Base-by-base conservation (phyloP, 2,329 filamentous ascomycete species). In the Monosporascus cannonballus region DNA sequence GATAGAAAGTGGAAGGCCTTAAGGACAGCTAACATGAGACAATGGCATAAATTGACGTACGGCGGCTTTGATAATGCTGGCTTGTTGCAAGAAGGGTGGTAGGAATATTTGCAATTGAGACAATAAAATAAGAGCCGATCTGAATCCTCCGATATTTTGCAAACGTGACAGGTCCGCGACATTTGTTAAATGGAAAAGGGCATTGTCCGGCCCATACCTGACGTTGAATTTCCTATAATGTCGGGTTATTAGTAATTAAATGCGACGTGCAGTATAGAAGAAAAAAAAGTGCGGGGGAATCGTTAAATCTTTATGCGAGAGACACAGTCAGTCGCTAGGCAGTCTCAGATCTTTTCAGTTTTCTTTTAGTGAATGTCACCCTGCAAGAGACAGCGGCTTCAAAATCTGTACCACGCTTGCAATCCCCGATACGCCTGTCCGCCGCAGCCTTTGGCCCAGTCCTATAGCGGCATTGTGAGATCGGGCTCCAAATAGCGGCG, bases 321-420 rank as follows among this genome's bases (percentile, higher is more conserved):
- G 46, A 44, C 36, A 30, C 18, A 39, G 47, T 27, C 52, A 48
- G 39, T 38, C 24, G 39, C 48, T 42, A 52, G 59, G 55, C 50
- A 64, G 75, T 75, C 77, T 89, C 85, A 88, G 85, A 79, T 88
- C 84, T 89, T 88, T 87, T 87, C 83, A 87, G 83, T 87, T 81
- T 81, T 78, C 66, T 69, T 69, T 62, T 64, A 63, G 64, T 69
- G 64, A 68, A 73, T 78, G 68, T 81, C 76, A 81, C 68, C 56
- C 73, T 71, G 66, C 69, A 65, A 67, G 73, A 73, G 67, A 62
- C 76, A 72, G 67, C 77, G 78, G 79, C 69, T 81, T 74, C 68
- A 65, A 69, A 62, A 60, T 49, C 57, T 55, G 56, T 52, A 62
- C 61, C 64, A 64, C 57, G 50, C 53, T 52, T 50, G 47, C 51